Base-by-base conservation (phyloP, 176 grass and related monocot species). In the Carex littledalei region DNA sequence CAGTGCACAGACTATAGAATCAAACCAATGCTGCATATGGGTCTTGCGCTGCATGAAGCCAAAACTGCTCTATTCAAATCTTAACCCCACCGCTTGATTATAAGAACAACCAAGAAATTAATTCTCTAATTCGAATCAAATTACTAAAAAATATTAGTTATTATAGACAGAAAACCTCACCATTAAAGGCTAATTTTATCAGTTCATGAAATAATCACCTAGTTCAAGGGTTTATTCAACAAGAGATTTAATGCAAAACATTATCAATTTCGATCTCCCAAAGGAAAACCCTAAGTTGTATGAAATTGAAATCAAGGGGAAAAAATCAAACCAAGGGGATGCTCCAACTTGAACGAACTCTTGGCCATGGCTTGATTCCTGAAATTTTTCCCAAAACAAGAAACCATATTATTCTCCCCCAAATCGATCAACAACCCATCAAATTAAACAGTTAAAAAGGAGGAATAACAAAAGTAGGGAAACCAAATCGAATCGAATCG, bases 321-420 rank as follows among this genome's bases (percentile, higher is more conserved):
- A 3, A 82, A 64, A 13, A 52, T 5, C 61, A 65, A 83, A 83
- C 81, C 81, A 52, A 83, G 57, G 59, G 81, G 81, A 26, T 83
- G 81, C 60, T 83, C 81, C 3, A 83, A 62, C 81, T 83, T 83
- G 81, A 83, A 83, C 0, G 81, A 83, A 83, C 81, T 83, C 81
- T 68, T 83, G 37, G 81, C 81, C 81, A 83, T 83, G 81, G 39
- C 47, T 26, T 54, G 81, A 67, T 67, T 68, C 59, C 60, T 83
- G 43, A 22, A 66, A 52, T 29, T 66, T 50, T 68, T 83, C 41
- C 59, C 81, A 68, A 64, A 83, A 83, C 81, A 83, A 83, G 13
- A 67, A 83, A 66, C 21, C 81, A 83, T 83, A 78, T 78, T 49
- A 49, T 49, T 49, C 45, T 62, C 59, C 81, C 41, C 39, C 39